phyloP scores from a whole-genome alignment of 768 basidiomycete species.

The Cystobasidium onofrii region DNA sequence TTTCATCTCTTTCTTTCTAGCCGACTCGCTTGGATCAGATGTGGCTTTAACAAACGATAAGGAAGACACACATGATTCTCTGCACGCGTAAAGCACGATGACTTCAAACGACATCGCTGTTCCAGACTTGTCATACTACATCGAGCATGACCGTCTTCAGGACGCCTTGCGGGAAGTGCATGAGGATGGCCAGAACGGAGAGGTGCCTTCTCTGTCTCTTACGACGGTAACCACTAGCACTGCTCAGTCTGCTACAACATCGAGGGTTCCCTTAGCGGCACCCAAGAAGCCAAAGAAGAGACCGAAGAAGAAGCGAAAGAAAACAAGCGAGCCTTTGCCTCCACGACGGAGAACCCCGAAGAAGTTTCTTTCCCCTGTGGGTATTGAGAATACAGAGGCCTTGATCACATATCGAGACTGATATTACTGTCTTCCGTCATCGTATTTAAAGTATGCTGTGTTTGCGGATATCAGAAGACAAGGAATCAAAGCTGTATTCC shows the following conservation, averaged over 20 bases:
- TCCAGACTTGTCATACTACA: neutral
- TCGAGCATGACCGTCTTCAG: constrained; percentile 14
- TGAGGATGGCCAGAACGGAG: neutral
- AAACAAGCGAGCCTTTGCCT: neutral
- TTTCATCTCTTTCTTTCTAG: too few relatives aligned
- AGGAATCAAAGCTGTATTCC: neutral
- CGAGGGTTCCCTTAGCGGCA: too few relatives aligned
- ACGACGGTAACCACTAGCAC: too few relatives aligned
- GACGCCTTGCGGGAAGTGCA: neutral
- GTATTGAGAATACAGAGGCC: neutral
- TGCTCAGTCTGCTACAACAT: too few relatives aligned
- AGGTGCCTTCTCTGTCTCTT: too few relatives aligned
- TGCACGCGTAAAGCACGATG: neutral
- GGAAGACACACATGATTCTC: too few relatives aligned
- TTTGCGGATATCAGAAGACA: neutral
- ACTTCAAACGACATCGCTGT: constrained; percentile 8
- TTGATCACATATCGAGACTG: neutral
- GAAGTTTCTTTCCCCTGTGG: neutral
- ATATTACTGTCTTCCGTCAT: neutral
- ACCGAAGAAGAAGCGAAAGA: neutral
- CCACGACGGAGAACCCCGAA: too few relatives aligned
- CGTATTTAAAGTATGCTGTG: neutral
- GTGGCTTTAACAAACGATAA: too few relatives aligned
- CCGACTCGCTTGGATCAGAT: too few relatives aligned
- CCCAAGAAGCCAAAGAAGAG: neutral